Evolutionary conservation across 192 early-diverging fungal species (phyloP).

Genomic region (Backusella tarrabulga): DNA sequence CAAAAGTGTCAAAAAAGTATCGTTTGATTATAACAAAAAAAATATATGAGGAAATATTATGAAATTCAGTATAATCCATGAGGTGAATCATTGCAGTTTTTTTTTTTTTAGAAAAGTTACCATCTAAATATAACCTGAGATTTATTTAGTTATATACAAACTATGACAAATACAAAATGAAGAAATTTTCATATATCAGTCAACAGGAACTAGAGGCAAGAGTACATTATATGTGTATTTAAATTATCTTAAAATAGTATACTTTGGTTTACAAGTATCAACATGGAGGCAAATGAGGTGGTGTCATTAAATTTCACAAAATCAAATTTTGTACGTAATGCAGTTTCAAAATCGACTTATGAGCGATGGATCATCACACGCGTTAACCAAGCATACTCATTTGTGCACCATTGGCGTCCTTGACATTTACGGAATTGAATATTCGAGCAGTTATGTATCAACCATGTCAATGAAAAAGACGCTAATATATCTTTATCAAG

Average conservation of each 20-base stretch:
- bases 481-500: conserved; percentile 98
- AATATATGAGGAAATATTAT: conserved; percentile 48
- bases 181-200: conserved; percentile 92
- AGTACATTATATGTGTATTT: conserved; percentile 47
- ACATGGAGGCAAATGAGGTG: too few species aligned
- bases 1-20: conserved; percentile 71
- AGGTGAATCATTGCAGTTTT: conserved; percentile 13
- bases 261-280: conserved; percentile 53
- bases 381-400: conserved; percentile 72
- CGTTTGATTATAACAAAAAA: background rate
- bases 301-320: conserved; percentile 91
- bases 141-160: conserved; percentile 36
- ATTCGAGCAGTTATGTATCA: conserved; percentile 98
- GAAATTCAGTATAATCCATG: conserved; percentile 86
- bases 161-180: conserved; percentile 84
- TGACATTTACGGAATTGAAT: conserved; percentile 99
- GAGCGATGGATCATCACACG: conserved; percentile 94
- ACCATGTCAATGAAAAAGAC: conserved; percentile 88
- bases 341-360: conserved; percentile 89
- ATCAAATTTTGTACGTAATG: conserved; percentile 86
- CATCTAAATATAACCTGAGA: background rate
- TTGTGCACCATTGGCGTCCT: conserved; percentile 83
- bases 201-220: conserved; percentile 9
- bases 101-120: conserved; percentile 19
- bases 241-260: conserved; percentile 38